Evolutionary conservation across 495 filamentous ascomycete species (phyloP).

Genomic region (Halenospora varia): DNA sequence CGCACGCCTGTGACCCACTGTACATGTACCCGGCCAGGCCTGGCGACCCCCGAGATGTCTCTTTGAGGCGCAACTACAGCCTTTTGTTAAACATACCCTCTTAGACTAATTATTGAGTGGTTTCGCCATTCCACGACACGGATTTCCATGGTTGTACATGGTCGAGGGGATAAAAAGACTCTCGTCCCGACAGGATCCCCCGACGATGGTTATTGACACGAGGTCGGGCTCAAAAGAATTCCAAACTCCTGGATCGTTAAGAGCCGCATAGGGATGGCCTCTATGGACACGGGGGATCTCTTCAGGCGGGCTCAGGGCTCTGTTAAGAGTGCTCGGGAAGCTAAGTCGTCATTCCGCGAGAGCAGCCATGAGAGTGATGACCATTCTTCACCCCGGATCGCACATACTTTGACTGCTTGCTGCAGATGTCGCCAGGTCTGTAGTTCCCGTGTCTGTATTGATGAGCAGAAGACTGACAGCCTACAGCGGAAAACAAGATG

Average conservation of each 20-base stretch:
- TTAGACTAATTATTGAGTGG: background rate
- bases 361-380: slow-evolving; percentile 36
- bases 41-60: background rate
- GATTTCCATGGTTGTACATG: background rate
- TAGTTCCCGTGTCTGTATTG: slow-evolving; percentile 9
- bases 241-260: no score
- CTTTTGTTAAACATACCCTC: slow-evolving; percentile 6
- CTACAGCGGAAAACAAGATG: slow-evolving; percentile 86
- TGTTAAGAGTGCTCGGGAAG: slow-evolving; percentile 28
- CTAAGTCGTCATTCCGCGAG: slow-evolving; percentile 29
- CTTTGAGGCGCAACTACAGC: slow-evolving; percentile 3
- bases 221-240: slow-evolving; percentile 7
- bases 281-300: slow-evolving; percentile 47
- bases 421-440: slow-evolving; percentile 81
- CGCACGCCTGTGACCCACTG: background rate
- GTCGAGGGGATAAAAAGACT: background rate
- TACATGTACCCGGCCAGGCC: background rate
- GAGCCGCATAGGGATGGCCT: no score
- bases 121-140: background rate
- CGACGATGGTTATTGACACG: slow-evolving; percentile 19
- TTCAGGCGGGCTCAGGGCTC: slow-evolving; percentile 46
- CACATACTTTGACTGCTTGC: slow-evolving; percentile 84
- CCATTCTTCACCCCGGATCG: slow-evolving; percentile 51
- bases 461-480: slow-evolving; percentile 5
- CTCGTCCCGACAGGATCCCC: background rate